phyloP scores from a whole-genome alignment of 2,329 filamentous ascomycete species.

The Sporothrix pallida region DNA sequence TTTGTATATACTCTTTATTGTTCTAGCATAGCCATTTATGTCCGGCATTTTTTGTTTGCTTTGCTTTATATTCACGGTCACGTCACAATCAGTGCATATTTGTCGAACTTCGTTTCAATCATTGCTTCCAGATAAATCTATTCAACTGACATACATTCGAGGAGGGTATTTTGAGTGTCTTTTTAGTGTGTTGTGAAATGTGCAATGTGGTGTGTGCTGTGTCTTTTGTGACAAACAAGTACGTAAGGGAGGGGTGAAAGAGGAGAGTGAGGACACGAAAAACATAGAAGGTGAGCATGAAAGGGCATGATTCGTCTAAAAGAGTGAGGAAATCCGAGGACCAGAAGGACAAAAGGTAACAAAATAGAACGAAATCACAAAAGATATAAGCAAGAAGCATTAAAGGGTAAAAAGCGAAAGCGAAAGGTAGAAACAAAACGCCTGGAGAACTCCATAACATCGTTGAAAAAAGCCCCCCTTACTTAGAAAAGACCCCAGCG shows the following conservation, averaged over 20 bases:
- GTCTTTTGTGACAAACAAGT: not conserved
- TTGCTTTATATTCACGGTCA: not conserved
- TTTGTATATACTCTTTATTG: constrained; percentile 9
- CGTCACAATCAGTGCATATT: not conserved
- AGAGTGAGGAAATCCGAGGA: constrained; percentile 21
- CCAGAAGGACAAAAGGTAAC: not conserved
- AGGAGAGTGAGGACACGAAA: not conserved
- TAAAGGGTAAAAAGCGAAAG: not conserved
- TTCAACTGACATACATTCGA: constrained; percentile 23
- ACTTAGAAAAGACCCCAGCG: constrained; percentile 36
- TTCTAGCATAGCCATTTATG: not conserved
- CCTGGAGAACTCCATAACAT: constrained; percentile 19
- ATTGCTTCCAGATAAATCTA: constrained; percentile 21
- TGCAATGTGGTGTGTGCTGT: not conserved
- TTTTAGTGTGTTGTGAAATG: not conserved
- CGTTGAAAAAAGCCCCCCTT: not conserved
- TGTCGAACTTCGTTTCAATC: not conserved
- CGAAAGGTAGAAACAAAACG: not conserved
- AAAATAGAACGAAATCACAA: constrained; percentile 17
- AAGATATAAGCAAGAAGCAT: constrained; percentile 22
- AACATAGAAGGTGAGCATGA: not conserved
- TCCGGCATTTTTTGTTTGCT: not conserved
- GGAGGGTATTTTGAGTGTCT: constrained; percentile 26
- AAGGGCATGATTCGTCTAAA: constrained; percentile 26
- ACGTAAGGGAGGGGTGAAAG: not conserved